Evolutionary conservation across 139 green algal genomes (phyloP).

Genomic region (Astrephomene gubernaculifera): DNA sequence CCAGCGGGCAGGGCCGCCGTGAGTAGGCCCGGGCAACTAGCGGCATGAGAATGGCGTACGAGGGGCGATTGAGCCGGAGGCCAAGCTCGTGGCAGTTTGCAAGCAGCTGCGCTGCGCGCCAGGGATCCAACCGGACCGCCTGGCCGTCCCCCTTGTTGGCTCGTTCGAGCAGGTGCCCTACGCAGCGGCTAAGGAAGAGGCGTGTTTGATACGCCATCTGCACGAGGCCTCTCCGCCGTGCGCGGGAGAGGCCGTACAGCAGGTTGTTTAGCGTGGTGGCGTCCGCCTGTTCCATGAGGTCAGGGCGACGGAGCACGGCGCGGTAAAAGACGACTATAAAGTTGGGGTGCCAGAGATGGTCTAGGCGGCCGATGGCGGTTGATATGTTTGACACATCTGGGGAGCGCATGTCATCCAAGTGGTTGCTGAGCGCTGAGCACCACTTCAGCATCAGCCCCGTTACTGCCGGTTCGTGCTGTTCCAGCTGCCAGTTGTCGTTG

Average conservation of each 20-base stretch:
- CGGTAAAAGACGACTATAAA: slow-evolving; percentile 32
- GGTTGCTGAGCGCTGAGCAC: background rate
- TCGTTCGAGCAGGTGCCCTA: background rate
- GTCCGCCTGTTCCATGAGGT: background rate
- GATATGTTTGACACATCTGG: slow-evolving; percentile 39
- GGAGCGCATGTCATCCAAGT: background rate
- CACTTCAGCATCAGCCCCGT: background rate
- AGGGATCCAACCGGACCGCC: background rate
- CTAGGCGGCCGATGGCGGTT: slow-evolving; percentile 26
- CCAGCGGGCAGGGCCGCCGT: background rate
- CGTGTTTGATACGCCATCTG: background rate
- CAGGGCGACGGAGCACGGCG: slow-evolving; percentile 2
- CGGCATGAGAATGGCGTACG: slow-evolving; percentile 10
- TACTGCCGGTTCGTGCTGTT: slow-evolving; percentile 19
- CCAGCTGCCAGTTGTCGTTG: slow-evolving; percentile 31
- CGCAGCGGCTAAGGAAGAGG: background rate
- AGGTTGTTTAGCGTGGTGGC: slow-evolving; percentile 19
- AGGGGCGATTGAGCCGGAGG: background rate
- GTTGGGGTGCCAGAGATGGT: slow-evolving; percentile 10
- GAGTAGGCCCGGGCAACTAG: background rate
- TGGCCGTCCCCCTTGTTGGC: background rate
- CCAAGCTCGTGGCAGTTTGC: slow-evolving; percentile 34
- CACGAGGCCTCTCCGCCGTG: background rate
- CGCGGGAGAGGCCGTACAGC: slow-evolving; percentile 23
- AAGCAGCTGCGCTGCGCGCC: slow-evolving; percentile 34